Evolutionary conservation across 441 rosid species (phyloP), one percentile per base, ranked within the genome.

Genomic region (Isatis lusitanica): DNA sequence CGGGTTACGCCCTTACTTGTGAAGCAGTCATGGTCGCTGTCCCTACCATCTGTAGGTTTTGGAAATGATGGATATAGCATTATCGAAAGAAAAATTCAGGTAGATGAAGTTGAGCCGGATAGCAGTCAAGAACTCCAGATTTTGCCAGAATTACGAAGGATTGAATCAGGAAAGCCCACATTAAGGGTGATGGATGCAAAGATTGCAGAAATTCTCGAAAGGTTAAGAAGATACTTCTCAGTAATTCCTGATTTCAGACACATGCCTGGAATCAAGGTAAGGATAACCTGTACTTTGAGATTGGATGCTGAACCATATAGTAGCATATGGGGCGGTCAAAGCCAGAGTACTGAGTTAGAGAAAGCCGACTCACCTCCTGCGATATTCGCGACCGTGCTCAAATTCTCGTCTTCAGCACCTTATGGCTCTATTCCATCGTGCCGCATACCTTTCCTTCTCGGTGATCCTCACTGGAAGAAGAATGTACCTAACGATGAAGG

Each of bases 181-280:
- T 79, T 92, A 67, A 88, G 94, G 24, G 97, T 94, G 59, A 88
- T 88, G 93, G 99, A 94, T 80, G 79, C 97, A 66, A 90, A 86
- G 78, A 82, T 84, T 77, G 89, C 90, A 11, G 88, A 83, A 74
- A 84, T 88, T 70, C 83, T 89, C 42, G 84, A 75, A 69, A 83
- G 80, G 39, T 67, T 92, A 58, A 87, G 99, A 83, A 87, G 85
- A 77, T 92, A 94, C 79, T 92, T 92, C 83, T 88, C 92, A 6
- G 88, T 83, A 60, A 81, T 92, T 80, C 97, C 97, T 81, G 99
- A 94, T 85, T 85, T 78, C 74, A 89, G 90, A 82, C 88, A 88
- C 71, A 82, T 83, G 90, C 80, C 83, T 12, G 97, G 91, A 73
- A 77, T 92, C 65, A 90, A 85, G 84, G 93, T 90, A 58, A 86